These are phyloP conservation scores for Viola pubescens DNA, from an alignment of 441 rosid species.

Conservation along the genomic window DNA sequence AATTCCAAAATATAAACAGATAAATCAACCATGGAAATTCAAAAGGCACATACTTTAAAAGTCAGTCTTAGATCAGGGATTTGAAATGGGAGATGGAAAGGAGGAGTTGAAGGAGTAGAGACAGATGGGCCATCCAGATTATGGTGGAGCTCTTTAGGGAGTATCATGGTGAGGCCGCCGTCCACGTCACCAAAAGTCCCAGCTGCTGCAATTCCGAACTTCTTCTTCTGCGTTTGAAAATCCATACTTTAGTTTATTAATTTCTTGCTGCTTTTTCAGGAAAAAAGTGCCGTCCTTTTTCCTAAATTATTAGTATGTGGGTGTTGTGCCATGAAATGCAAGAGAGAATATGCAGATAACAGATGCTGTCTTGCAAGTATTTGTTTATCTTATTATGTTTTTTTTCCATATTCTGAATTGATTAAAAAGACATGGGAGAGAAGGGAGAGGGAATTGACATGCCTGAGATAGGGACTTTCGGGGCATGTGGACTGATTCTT, in stretches of 20 bases:
- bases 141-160: conserved; percentile 50
- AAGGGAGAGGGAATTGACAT: conserved; percentile 9
- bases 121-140: conserved; percentile 35
- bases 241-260: conserved; percentile 11
- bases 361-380: too few species aligned
- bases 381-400: too few species aligned
- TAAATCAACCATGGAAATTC: background rate
- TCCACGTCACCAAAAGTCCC: conserved; percentile 44
- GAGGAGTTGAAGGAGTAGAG: conserved; percentile 23
- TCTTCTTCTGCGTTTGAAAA: conserved; percentile 47
- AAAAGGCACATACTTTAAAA: conserved; percentile 32
- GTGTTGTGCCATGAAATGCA: background rate
- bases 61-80: conserved; percentile 46
- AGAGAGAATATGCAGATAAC: background rate
- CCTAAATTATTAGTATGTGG: background rate
- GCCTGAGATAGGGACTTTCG: conserved; percentile 23
- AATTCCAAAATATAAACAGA: background rate
- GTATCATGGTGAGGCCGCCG: conserved; percentile 41
- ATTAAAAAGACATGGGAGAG: too few species aligned
- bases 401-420: too few species aligned
- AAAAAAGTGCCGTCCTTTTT: background rate
- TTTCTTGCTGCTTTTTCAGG: background rate
- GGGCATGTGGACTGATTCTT: conserved; percentile 22
- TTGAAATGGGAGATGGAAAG: conserved; percentile 51
- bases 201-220: conserved; percentile 6